Base-by-base conservation (phyloP, 1,284 basidiomycete genomes). In the Naganishia sp. region DNA sequence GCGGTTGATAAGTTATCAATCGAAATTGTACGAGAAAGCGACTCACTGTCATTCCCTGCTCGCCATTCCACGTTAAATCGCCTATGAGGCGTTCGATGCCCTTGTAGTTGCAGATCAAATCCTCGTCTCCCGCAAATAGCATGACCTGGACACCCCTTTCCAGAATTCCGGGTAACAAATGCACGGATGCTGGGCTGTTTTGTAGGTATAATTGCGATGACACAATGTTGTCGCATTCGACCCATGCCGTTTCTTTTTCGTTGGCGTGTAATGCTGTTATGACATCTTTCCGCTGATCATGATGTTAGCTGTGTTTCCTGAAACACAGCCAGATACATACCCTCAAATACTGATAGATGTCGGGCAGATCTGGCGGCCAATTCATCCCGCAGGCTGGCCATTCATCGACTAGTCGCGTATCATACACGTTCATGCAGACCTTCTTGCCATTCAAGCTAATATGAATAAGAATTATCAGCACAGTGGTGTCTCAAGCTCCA, bases 361-460 rank as follows among this genome's bases (percentile, higher is more conserved):
- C 86, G 10, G 83, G 77, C 28, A 99, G 85, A 71, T 93, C 92
- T n/a, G 88, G 87, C 4, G 95, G 95, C 95, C 95, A 99, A 78
- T 95, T 95, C 92, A 98, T 91, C 1, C 95, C 95, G 78, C 95
- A 99, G 2, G 87, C 88, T n/a, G 94, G 94, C 53, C 78, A 82
- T 15, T 84, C 84, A 76, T 99, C 96, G 63, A 89, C 86, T 32
- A 92, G 81, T 41, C 96, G 88, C 23, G 98, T 86, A 74, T 99
- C 96, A 74, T 99, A 99, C 52, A 98, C 87, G 77, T 99, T 99
- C 73, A 94, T 83, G 78, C 95, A 99, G 79, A 86, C 88, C 45
- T 83, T 78, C 68, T 84, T 79, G 6, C 88, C 89, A 62, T 93
- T 83, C 25, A 88, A 83, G 52, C 90, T 94, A 72, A 1, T 10